These are phyloP conservation scores for Miscanthus lutarioriparius DNA, from an alignment of 176 grass and related monocot species.

Conservation along the genomic window DNA sequence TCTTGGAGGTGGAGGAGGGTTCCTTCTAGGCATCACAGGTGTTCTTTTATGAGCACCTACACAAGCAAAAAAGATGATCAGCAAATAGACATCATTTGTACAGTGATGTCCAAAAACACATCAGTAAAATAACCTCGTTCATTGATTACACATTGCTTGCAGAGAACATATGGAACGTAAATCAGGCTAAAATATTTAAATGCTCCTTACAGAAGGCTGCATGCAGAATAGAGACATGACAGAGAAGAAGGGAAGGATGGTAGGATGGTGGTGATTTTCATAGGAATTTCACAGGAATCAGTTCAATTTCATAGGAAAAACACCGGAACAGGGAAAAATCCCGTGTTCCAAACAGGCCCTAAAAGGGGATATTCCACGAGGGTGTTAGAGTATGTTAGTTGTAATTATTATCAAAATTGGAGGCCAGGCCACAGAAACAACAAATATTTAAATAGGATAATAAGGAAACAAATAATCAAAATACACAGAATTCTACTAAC, in stretches of 20 bases:
- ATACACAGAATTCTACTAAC: neutral
- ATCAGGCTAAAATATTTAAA: conserved; percentile 8
- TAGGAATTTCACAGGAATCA: neutral
- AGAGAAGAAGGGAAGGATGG: neutral
- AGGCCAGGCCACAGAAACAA: neutral
- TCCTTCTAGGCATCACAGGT: conserved; percentile 60
- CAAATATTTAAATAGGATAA: neutral
- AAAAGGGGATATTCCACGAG: neutral
- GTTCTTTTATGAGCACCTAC: conserved; percentile 61
- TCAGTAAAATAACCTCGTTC: neutral
- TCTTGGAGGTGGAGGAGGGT: conserved; percentile 65
- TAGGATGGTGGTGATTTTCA: neutral
- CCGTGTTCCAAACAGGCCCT: neutral
- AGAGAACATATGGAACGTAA: conserved; percentile 14
- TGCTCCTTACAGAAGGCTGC: neutral
- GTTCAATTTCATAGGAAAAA: conserved; percentile 14
- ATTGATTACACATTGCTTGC: conserved; percentile 32
- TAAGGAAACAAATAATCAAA: neutral
- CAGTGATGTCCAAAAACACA: neutral
- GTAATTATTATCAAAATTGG: neutral
- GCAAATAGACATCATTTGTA: neutral
- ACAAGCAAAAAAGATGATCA: conserved; percentile 1
- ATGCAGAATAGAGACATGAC: neutral
- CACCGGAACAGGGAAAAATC: neutral
- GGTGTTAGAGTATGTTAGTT: neutral